Evolutionary conservation across 2,329 filamentous ascomycete genomes (phyloP), one percentile per base, ranked within the genome.

Genomic region (Paraconiothyrium brasiliense): DNA sequence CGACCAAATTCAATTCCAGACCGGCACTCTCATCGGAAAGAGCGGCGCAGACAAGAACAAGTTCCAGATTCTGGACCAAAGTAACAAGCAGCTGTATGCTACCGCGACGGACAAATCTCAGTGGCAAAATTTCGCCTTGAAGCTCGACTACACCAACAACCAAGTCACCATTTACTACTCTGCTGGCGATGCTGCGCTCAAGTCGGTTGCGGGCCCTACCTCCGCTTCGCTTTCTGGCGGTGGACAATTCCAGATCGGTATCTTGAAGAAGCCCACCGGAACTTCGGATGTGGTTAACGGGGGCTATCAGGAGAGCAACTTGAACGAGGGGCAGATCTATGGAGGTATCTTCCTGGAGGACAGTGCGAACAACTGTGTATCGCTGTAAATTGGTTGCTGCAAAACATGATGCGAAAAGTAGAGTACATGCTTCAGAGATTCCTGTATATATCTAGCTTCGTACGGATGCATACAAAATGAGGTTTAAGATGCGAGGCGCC

Each of bases 121-220:
- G 22, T 88, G 87, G 81, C 85, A 89, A 72, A 90, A 90, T 79
- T 89, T 89, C 79, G 87, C 83, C 9, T 58, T 89, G 35, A 84
- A 81, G 24, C 77, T 88, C 14, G 83, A 90, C 73, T 90, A 87
- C 73, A 77, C 79, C 54, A 78, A 83, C 58, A 84, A 86, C 85
- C 87, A 75, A 50, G 82, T 85, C 1, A 82, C 85, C 54, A 82
- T 87, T 48, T 86, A 84, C 76, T 88, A 88, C 78, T 89, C 87
- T 1, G 76, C 78, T 20, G 83, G 81, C 47, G 71, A 71, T 34
- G 71, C 74, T 1, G 73, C 82, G 0, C 83, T 89, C 34, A 76
- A 80, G 35, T 71, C 78, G 1, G 83, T 84, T n/a, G 85, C 82
- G 0, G 74, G 78, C 20, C 76, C 82, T 0, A 68, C 84, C 0